Base-by-base conservation (phyloP, 2,329 filamentous ascomycete species). In the Fusarium abutilonis region DNA sequence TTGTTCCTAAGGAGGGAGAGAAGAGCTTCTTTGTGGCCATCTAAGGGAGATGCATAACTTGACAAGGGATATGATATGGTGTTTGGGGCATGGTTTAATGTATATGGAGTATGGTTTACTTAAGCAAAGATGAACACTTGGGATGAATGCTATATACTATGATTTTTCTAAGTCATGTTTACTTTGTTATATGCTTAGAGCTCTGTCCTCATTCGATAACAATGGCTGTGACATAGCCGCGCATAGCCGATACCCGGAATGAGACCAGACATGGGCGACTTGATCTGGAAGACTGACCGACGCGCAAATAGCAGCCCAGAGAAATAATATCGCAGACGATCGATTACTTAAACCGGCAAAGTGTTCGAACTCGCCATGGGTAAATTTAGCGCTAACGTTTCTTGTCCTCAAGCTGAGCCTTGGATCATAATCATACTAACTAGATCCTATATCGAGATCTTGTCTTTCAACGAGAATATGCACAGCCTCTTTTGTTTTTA, bases 11-110 rank as follows among this genome's bases (percentile, higher is more conserved):
- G 77, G 89, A 93, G 59, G 92, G 91, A 0, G 92, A 96, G 82
- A 89, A 90, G 86, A 91, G 86, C 66, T 97, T 93, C 75, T 97
- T 96, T 67, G 80, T 86, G 64, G 80, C 82, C 47, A 87, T 87
- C 63, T 86, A 70, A 70, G 29, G n/a, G 26, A 9, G 40, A 49
- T 42, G 28, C 40, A 31, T 41, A 26, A 26, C 23, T 26, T 26
- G 23, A 42, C 9, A 39, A 3, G 36, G 6, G 6, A 13, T 26
- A 9, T 13, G 6, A 13, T 40, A 9, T 13, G 14, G 6, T 40
- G 19, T 45, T 36, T 28, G 9, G 26, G 13, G 31, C 31, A 43
- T 40, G 3, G 38, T 35, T 13, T 44, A 23, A 15, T 11, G 31
- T 52, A 11, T 39, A 40, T 10, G 32, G 41, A 51, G 23, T 23